These are phyloP conservation scores for Parascedosporium putredinis DNA, from an alignment of 2,329 filamentous ascomycete genomes.

Conservation along the genomic window DNA sequence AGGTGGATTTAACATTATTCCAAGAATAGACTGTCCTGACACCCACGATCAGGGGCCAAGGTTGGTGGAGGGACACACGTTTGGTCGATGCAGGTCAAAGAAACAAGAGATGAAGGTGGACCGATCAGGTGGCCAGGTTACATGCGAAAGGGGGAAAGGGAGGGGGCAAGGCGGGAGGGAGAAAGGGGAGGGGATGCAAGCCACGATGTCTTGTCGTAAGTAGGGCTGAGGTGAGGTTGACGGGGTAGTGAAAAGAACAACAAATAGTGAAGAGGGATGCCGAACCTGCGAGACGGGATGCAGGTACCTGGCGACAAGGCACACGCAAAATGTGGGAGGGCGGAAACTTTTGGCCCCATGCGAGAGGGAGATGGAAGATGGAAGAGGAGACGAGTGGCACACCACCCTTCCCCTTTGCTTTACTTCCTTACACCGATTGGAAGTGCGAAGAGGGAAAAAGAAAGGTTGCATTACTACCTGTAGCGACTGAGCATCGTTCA, in stretches of 20 bases:
- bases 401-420: neutral
- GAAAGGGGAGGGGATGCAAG: neutral
- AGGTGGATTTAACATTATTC: neutral
- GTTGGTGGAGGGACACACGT: neutral
- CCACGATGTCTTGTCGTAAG: neutral
- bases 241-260: too few species aligned
- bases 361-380: neutral
- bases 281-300: neutral
- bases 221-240: constrained; percentile 1
- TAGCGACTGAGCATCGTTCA: neutral
- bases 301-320: neutral
- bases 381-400: neutral
- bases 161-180: too few species aligned
- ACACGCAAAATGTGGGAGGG: neutral
- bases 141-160: too few species aligned
- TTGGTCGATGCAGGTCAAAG: too few species aligned
- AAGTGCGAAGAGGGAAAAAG: too few species aligned
- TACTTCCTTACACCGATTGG: neutral
- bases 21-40: neutral
- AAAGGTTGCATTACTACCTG: too few species aligned
- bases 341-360: neutral
- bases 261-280: neutral
- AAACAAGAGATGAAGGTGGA: neutral
- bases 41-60: neutral
- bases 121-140: neutral